Percentiles rank a stretch among this genome's conserved stretches.
Conservation (phyloP, 352 stramenopile species). For the Phytophthora nicotianae region DNA sequence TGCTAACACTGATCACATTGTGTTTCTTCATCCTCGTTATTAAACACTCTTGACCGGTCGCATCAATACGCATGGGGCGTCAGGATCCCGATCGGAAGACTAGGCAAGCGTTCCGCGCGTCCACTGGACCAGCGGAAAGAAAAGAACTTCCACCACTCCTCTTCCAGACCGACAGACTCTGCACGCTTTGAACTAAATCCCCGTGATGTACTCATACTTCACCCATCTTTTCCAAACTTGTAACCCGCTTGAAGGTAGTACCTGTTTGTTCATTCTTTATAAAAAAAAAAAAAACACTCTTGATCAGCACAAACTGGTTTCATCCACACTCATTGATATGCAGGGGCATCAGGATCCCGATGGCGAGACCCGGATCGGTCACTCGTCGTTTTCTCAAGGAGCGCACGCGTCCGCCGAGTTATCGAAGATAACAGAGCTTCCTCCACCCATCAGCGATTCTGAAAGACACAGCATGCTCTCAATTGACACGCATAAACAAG, state of each 20-base stretch:
- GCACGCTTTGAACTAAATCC: conserved; percentile 49
- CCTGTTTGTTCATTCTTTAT: too few relatives aligned
- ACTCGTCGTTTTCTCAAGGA: conserved; percentile 50
- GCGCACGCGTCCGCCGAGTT: background rate
- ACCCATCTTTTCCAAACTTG: too few relatives aligned
- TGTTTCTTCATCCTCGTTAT: conserved; percentile 71
- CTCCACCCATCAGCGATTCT: background rate
- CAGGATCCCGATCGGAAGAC: conserved; percentile 24
- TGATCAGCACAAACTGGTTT: too few relatives aligned
- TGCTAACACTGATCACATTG: conserved; percentile 63
- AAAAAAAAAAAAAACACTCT: too few relatives aligned
- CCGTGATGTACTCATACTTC: too few relatives aligned
- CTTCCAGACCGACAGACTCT: conserved; percentile 1
- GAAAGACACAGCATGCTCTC: conserved; percentile 29
- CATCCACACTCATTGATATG: too few relatives aligned
- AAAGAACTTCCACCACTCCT: background rate
- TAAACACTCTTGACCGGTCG: conserved; percentile 68
- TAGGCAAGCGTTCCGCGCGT: conserved; percentile 8
- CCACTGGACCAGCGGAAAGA: background rate
- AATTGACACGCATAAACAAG: conserved; percentile 63
- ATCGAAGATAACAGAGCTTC: background rate
- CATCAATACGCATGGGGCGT: conserved; percentile 2
- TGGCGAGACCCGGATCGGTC: conserved; percentile 24
- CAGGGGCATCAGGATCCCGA: conserved; percentile 36
- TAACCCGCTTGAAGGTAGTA: too few relatives aligned